Evolutionary conservation across 139 green algal species (phyloP), one percentile per base, ranked within the genome.

Genomic region (Marvania coccoides): DNA sequence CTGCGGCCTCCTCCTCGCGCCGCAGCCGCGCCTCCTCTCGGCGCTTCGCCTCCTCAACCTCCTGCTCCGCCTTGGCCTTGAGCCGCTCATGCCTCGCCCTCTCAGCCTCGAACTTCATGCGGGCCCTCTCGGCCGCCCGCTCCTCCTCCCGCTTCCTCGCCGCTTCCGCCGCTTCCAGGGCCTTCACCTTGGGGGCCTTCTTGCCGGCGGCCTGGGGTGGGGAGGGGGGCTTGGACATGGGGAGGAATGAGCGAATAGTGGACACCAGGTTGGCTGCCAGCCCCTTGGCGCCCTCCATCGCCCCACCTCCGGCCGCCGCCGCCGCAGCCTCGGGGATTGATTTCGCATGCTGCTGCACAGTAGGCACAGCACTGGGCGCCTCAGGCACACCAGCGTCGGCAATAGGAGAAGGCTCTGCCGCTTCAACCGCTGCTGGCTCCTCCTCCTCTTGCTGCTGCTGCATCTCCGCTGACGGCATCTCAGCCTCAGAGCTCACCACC

Each of bases 171-270:
- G 67, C 75, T 60, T 91, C 84, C 42, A 93, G 68, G 2, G 86
- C 82, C 60, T 83, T 83, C 38, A 92, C 75, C 79, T 92, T 78
- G 37, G 70, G 3, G 5, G 38, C 1, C 31, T 76, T 71, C 47
- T 89, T 86, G 53, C 80, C 82, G n/a, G 67, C 79, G 19, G 85
- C 81, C 3, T 61, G 58, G 0, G 71, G 57, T 29, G 77, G 71
- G 6, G 70, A 54, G 34, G 68, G 51, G 1, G 30, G 36, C 46
- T 78, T 81, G 29, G 37, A 14, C 28, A 69, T 70, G 6, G 86
- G 85, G 65, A 92, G 63, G 66, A 92, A 88, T 1, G 80, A 87
- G 34, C 85, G 75, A 10, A 92, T 63, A 8, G 61, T 61, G 15
- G 74, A 77, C 31, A 90, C 72, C 60, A 92, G 53, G 71, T 92